Evolutionary conservation across 225 moss, liverwort and hornwort genomes (phyloP).

Genomic region (Bryoerythrophyllum caledonicum): DNA sequence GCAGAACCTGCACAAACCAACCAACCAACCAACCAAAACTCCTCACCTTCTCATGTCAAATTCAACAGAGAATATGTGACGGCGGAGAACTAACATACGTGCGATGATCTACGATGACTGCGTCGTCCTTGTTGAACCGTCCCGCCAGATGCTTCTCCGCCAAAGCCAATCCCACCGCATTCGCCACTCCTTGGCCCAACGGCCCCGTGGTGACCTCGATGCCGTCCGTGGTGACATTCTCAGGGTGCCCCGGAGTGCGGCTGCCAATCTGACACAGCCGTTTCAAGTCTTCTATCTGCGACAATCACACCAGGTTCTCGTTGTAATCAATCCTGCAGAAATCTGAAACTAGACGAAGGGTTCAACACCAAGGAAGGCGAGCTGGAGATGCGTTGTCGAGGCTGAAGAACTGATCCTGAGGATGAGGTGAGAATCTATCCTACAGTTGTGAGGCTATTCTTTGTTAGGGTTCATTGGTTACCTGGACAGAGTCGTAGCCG

Average conservation of each 20-base stretch:
- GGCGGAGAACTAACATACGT: conserved; percentile 35
- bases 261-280: conserved; percentile 66
- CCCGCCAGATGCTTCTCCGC: conserved; percentile 79
- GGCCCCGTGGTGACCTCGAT: conserved; percentile 90
- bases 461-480: conserved; percentile 5
- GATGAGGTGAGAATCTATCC: not conserved
- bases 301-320: conserved; percentile 25
- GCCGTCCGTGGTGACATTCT: conserved; percentile 72
- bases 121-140: conserved; percentile 68
- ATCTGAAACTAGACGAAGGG: no score
- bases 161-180: conserved; percentile 75
- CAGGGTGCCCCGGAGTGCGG: conserved; percentile 82
- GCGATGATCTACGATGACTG: conserved; percentile 69
- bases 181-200: conserved; percentile 83
- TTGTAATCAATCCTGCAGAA: not conserved
- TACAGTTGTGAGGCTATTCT: not conserved
- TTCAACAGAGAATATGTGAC: not conserved
- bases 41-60: not conserved
- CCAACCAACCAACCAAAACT: not conserved
- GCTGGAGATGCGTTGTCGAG: no score
- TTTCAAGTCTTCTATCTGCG: conserved; percentile 77
- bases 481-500: conserved; percentile 64
- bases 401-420: no score
- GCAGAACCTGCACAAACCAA: conserved; percentile 53
- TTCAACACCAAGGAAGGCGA: no score